A percentile compares a stretch with the other conserved stretches of the same genome.
Evolutionary conservation across 108 stramenopile species (phyloP).

Genomic region (Conticribra guillardii): DNA sequence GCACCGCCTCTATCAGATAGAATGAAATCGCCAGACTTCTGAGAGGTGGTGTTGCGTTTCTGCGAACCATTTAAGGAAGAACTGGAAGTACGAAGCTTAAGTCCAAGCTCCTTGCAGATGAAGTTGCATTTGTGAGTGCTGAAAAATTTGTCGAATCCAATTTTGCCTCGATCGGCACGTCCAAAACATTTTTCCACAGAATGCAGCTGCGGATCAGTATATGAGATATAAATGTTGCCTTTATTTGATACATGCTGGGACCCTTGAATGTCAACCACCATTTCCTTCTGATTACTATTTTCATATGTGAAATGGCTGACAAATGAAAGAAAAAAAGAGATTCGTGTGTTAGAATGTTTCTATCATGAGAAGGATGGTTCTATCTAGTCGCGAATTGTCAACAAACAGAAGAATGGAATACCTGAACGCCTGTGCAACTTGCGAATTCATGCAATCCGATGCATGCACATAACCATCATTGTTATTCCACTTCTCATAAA

Average conservation of each 20-base stretch:
- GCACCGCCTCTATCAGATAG: no score
- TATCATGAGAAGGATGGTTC: no score
- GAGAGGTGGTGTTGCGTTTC: no score
- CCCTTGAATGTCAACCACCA: conserved; percentile 27
- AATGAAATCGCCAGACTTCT: no score
- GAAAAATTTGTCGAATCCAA: conserved; percentile 15
- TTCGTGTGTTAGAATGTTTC: not conserved
- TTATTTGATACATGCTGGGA: conserved; percentile 4
- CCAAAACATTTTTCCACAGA: conserved; percentile 7
- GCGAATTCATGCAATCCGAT: conserved; percentile 8
- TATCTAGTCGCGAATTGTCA: no score
- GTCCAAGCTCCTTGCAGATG: conserved; percentile 5
- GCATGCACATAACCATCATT: conserved; percentile 8
- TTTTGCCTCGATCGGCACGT: conserved; percentile 13
- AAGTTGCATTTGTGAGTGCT: conserved; percentile 11
- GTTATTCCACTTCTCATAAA: conserved; percentile 17
- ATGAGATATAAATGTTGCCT: no score
- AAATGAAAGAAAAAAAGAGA: not conserved
- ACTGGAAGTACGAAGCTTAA: no score
- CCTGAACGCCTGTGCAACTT: conserved; percentile 16
- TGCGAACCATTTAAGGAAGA: no score
- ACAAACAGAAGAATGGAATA: no score
- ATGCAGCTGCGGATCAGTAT: conserved; percentile 23
- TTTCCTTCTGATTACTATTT: conserved; percentile 6
- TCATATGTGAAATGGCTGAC: conserved; percentile 13